Conservation (phyloP, 176 grass and related monocot species). For the Puccinellia tenuiflora region DNA sequence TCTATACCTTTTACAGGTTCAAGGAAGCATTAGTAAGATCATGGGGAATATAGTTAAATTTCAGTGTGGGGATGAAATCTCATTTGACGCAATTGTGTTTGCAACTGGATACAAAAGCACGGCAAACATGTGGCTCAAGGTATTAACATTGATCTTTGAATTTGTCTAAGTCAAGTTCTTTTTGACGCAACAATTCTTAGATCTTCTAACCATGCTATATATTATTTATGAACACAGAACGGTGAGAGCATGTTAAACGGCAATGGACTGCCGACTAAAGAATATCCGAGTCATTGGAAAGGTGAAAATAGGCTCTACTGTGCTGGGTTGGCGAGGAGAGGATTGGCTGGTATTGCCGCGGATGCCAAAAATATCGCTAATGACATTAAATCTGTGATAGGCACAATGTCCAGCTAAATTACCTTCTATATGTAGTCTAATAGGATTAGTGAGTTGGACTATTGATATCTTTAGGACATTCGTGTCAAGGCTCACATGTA, state of each 20-base stretch:
- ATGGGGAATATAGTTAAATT: slow-evolving; percentile 22
- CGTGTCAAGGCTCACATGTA: not conserved
- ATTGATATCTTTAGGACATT: not conserved
- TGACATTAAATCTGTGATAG: not conserved
- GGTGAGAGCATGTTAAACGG: not conserved
- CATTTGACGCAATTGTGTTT: slow-evolving; percentile 2
- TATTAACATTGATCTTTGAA: not conserved
- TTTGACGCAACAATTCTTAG: not conserved
- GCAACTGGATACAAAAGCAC: slow-evolving; percentile 45
- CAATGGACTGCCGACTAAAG: not conserved
- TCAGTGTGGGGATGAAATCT: not conserved
- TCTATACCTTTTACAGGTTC: not conserved
- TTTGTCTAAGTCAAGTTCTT: not conserved
- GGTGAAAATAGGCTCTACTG: not conserved
- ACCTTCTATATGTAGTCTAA: not conserved
- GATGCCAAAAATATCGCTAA: not conserved
- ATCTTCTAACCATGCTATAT: not conserved
- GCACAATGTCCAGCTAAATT: not conserved
- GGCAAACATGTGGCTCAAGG: slow-evolving; percentile 38
- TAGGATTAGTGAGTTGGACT: not conserved
- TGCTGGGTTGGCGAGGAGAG: not conserved
- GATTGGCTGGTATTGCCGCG: not conserved
- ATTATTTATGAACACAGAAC: not conserved
- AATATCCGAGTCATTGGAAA: not conserved
- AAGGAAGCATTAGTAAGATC: not conserved